A percentile compares a stretch with the other conserved stretches of the same genome.
phyloP scores from a whole-genome alignment of 306 rosid species.

The Cucurbita moschata region DNA sequence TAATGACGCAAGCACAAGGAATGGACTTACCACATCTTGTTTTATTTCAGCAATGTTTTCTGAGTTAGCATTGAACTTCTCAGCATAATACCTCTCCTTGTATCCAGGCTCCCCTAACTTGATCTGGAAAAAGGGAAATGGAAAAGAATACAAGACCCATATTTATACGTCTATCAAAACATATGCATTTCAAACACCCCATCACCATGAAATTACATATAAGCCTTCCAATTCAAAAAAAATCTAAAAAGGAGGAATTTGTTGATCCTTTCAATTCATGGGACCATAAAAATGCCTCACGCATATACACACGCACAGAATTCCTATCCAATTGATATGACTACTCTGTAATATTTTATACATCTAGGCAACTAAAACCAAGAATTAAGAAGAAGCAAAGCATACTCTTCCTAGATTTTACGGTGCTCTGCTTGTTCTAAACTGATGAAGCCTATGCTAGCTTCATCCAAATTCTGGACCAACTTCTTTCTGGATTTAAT shows the following conservation, averaged over 20 bases:
- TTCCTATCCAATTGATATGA: neutral
- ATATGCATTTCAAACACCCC: neutral
- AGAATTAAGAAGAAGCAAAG: neutral
- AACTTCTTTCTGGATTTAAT: neutral
- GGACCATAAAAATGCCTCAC: neutral
- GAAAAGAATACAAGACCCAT: neutral
- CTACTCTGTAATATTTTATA: neutral
- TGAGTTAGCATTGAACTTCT: conserved; percentile 51
- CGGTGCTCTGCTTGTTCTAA: no score
- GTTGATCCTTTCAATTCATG: neutral
- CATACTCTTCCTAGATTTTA: neutral
- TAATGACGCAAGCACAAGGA: neutral
- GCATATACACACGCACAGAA: neutral
- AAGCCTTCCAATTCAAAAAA: neutral
- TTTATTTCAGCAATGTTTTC: conserved; percentile 53
- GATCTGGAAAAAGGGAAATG: conserved; percentile 34
- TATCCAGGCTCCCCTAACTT: conserved; percentile 93
- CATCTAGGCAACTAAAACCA: neutral
- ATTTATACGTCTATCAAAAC: neutral
- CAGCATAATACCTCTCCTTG: conserved; percentile 86
- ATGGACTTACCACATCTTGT: conserved; percentile 36
- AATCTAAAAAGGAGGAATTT: neutral
- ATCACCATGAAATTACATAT: neutral
- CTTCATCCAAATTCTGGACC: neutral
- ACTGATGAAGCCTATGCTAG: neutral